Base-by-base conservation (phyloP, 352 stramenopile genomes). In the Phytophthora citricola region DNA sequence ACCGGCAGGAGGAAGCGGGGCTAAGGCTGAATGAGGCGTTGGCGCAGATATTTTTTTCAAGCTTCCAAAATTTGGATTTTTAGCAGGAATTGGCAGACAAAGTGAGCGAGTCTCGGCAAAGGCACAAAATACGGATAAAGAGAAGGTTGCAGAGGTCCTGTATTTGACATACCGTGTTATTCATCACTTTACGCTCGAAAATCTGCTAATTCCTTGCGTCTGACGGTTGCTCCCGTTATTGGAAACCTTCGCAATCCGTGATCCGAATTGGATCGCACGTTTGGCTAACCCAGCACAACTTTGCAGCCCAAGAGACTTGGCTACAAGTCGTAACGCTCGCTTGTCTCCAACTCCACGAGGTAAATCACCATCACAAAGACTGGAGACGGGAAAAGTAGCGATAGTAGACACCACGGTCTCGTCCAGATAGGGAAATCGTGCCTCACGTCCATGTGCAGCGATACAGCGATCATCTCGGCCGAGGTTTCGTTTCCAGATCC, bases 401-500 rank as follows among this genome's bases (percentile, higher is more conserved):
- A 98, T 70, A 32, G 77, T 95, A 12, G 73, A 51, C 20, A 98
- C 82, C 4, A 99, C 92, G 32, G 89, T 46, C 57, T 98, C 92
- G 77, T 99, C 97, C 36, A 99, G 75, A 73, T 94, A 99, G 11
- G 96, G 96, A 67, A 98, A 98, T 7, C 97, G 85, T 27, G 91
- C 89, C 67, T 99, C 97, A 27, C 87, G 85, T 15, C 92, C 94
- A 54, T 98, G 90, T 36, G 97, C 87, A 29, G 91, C 85, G 45
- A 98, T 91, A 54, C 91, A 93, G 36, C 97, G 87, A 75, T 99
- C 97, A 69, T 99, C 97, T 10, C 97, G 83, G 14, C 97, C 97
- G 26, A 99, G 79, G 66, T 99, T 99, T 8, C 97, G 92, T 56
- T 91, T 95, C 95, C 95, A 99, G 27, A 99, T 88, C 31, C 96